phyloP scores from a whole-genome alignment of 1,284 basidiomycete species.

The Cryptococcus sp. region DNA sequence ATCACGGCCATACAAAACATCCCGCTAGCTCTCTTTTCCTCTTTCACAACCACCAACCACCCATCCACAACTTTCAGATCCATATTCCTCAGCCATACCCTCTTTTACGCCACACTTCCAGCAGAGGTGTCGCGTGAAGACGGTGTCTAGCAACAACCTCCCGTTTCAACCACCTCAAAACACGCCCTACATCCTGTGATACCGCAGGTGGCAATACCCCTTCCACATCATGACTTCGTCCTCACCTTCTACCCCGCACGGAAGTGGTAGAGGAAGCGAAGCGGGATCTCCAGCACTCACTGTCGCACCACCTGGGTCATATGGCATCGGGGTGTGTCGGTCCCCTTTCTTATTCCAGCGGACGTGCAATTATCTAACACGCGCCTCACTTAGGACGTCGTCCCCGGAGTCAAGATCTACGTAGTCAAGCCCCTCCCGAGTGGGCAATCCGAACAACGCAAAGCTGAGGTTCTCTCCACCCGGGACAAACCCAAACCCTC shows the following conservation, averaged over 20 bases:
- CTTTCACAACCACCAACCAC: background rate
- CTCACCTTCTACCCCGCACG: constrained; percentile 39
- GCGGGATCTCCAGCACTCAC: constrained; percentile 51
- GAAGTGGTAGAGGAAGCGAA: constrained; percentile 31
- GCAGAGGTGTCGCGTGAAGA: background rate
- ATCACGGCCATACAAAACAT: background rate
- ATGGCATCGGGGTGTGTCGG: constrained; percentile 64
- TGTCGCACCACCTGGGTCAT: constrained; percentile 67
- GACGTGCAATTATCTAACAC: constrained; percentile 1
- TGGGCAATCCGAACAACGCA: constrained; percentile 75
- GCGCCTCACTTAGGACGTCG: constrained; percentile 61
- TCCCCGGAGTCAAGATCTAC: constrained; percentile 89
- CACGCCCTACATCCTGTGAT: background rate
- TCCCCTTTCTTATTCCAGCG: background rate
- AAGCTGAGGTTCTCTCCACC: constrained; percentile 89
- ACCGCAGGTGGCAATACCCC: constrained; percentile 7
- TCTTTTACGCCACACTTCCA: background rate
- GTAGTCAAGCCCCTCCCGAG: constrained; percentile 72
- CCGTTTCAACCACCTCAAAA: constrained; percentile 5
- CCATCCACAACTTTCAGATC: background rate
- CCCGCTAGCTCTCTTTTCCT: background rate
- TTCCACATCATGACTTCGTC: constrained; percentile 35
- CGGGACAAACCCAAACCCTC: constrained; percentile 67
- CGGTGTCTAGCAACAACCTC: background rate
- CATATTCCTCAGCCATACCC: background rate